Evolutionary conservation across 176 grass and related monocot genomes (phyloP).

Genomic region (Themeda triandra): DNA sequence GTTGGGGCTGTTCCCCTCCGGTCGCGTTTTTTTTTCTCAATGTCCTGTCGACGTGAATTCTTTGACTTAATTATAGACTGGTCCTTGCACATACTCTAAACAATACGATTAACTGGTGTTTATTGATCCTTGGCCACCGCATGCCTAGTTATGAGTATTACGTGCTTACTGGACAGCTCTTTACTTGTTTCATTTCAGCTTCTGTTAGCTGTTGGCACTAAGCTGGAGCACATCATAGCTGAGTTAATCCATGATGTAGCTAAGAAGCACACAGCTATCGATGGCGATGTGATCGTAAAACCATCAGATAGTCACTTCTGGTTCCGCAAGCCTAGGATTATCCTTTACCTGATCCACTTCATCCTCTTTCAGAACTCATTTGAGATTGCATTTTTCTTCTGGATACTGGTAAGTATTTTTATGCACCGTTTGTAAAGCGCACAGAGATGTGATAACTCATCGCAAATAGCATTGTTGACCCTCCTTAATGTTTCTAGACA

Average conservation of each 20-base stretch:
- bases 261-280: constrained; percentile 66
- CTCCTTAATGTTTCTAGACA: constrained; percentile 35
- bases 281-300: constrained; percentile 78
- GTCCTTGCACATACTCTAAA: not conserved
- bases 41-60: no score
- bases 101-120: not conserved
- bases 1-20: no score
- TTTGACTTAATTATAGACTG: no score
- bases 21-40: no score
- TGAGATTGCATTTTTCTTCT: constrained; percentile 93
- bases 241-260: constrained; percentile 79
- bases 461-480: not conserved
- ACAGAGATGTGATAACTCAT: not conserved
- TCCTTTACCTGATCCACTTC: constrained; percentile 79
- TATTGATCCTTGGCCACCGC: not conserved
- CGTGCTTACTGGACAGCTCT: not conserved
- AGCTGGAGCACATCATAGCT: constrained; percentile 86
- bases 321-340: constrained; percentile 57
- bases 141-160: not conserved
- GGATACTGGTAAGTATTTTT: constrained; percentile 67
- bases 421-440: not conserved
- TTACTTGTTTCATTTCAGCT: constrained; percentile 61
- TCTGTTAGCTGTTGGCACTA: constrained; percentile 85
- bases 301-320: constrained; percentile 90
- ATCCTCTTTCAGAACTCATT: constrained; percentile 98